Evolutionary conservation across 2,329 filamentous ascomycete species (phyloP), one percentile per base, ranked within the genome.

Genomic region (Sporothrix euskadiensis): DNA sequence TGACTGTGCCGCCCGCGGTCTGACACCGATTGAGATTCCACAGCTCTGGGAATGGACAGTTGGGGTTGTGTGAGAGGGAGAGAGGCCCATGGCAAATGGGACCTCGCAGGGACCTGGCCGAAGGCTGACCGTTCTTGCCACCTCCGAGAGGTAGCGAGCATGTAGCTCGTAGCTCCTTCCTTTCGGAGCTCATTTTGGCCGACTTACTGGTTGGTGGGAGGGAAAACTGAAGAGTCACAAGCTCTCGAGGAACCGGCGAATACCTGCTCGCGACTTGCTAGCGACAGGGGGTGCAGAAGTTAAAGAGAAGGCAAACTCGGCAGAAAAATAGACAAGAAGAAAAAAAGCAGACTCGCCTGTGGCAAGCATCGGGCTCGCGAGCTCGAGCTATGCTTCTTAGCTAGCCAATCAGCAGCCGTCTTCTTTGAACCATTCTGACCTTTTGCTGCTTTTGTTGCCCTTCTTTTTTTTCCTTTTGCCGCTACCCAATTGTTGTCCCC

Each of bases 401-500:
- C 26, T 41, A 26, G 26, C 69, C 69, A 71, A 71, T 71, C 69
- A 71, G 41, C 22, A 10, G n/a, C 41, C 41, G 4, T 41, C 56
- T 19, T 16, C 69, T 26, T 47, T 49, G 35, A 63, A 39, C 41
- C 19, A 22, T 63, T 41, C 26, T 39, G 57, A 41, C 57, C 19
- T 39, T 35, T 59, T 30, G 6, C 19, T 16, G 7, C 10, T 52
- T 32, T 12, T 39, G 26, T 47, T n/a, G 35, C 14, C 35, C 47
- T 54, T 19, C 12, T 30, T 68, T 70, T 57, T 70, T 57, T 56
- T 57, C 26, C 26, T 26, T 47, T 61, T 30, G 52, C 22, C 54
- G 54, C 69, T 47, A 69, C 65, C 65, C 61, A 69, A 39, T 30
- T 69, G 44, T 26, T 69, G 2, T 69, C 66, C n/a, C 66, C 66